Percentiles rank a stretch among this genome's conserved stretches.
phyloP scores from a whole-genome alignment of 2,329 filamentous ascomycete genomes.

The Aspergillus arachidicola region DNA sequence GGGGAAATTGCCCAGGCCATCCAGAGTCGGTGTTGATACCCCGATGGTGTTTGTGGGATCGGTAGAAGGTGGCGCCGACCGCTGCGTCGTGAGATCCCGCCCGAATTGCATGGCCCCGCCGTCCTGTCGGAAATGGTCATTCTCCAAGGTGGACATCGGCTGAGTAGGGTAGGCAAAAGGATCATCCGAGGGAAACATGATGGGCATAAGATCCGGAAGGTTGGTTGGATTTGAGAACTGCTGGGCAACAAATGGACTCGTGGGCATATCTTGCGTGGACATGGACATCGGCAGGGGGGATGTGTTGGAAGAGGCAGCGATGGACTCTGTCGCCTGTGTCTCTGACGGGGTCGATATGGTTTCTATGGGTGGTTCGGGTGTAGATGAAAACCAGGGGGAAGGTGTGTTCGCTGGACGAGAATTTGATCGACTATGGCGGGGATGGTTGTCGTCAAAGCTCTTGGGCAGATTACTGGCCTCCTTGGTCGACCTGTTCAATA shows the following conservation, averaged over 20 bases:
- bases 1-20: constrained; percentile 30
- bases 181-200: constrained; percentile 55
- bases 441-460: constrained; percentile 36
- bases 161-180: constrained; percentile 55
- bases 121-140: constrained; percentile 43
- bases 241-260: constrained; percentile 33
- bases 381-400: constrained; percentile 30
- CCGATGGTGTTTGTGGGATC: constrained; percentile 20
- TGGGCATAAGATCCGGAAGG: constrained; percentile 51
- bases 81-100: constrained; percentile 24
- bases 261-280: constrained; percentile 27
- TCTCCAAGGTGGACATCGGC: constrained; percentile 50
- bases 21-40: constrained; percentile 29
- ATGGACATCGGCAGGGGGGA: constrained; percentile 25
- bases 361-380: constrained; percentile 32
- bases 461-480: constrained; percentile 30
- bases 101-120: constrained; percentile 24
- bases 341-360: constrained; percentile 34
- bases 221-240: constrained; percentile 35
- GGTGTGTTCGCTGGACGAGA: constrained; percentile 14
- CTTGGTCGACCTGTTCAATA: constrained; percentile 29
- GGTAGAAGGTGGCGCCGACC: constrained; percentile 16
- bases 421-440: constrained; percentile 18
- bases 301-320: constrained; percentile 18
- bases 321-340: constrained; percentile 25